Evolutionary conservation across 2,329 filamentous ascomycete species (phyloP), one percentile per base, ranked within the genome.

Genomic region (Chaetomium sp.): DNA sequence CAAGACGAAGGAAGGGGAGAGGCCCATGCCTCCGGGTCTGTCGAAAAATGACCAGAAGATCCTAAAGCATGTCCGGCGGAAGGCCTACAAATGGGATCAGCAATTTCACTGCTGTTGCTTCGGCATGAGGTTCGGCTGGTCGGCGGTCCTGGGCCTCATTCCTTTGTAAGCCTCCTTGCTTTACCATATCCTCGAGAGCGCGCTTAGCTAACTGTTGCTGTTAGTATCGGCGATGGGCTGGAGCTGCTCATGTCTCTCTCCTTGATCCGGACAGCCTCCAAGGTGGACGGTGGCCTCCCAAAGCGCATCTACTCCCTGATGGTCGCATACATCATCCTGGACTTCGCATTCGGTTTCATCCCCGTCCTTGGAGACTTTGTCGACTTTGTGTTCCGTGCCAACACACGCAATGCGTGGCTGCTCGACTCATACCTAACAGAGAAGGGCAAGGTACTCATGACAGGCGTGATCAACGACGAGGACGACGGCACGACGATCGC

Each of bases 71-170:
- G 92, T 96, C 71, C 94, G 96, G 77, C 86, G 90, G 71, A 85
- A 90, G 65, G 93, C 95, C 38, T 96, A 97, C 78, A 85, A 87
- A 45, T 85, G 97, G 29, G 95, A 98, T 77, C 90, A 92, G 81
- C 55, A 65, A 16, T 86, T 85, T 62, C 85, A 97, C 6, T 96
- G 94, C 80, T 93, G 86, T 73, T 86, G 92, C 74, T 86, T 90
- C 69, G 92, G 93, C 51, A 84, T 96, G 65, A 86, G 89, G 64
- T 93, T 98, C 74, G 95, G 95, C 62, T 97, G 93, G 92, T 87
- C 91, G 59, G 90, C 89, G 71, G 85, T 97, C 64, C 91, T 98
- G 72, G 95, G 89, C 16, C 75, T 98, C 8, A 77, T 98, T 62
- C 95, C 95, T 71, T 86, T 86, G 85, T 92, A 83, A 83, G 90